A percentile compares a stretch with the other conserved stretches of the same genome.
Conservation (phyloP, 1,284 basidiomycete species). For the Athelia sp. region DNA sequence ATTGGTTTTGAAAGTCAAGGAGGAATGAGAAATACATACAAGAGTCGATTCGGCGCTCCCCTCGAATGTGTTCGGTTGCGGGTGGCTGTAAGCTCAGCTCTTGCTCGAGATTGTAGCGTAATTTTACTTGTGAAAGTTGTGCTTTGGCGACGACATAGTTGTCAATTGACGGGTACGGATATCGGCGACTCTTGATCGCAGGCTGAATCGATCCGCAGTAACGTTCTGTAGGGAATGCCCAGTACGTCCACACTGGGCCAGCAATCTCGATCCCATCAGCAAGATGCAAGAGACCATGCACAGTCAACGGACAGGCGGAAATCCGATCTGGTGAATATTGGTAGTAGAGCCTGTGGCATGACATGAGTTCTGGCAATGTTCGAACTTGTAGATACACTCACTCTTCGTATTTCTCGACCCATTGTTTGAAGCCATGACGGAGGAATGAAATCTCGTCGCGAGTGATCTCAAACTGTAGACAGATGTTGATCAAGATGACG, state of each 20-base stretch:
- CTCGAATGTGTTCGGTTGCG: too few species aligned
- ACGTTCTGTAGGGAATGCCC: slow-evolving; percentile 26
- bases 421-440: background rate
- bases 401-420: slow-evolving; percentile 1
- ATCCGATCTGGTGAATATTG: slow-evolving; percentile 15
- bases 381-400: background rate
- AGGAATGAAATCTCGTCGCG: background rate
- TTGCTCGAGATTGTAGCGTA: slow-evolving; percentile 11
- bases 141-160: slow-evolving; percentile 13
- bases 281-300: slow-evolving; percentile 24
- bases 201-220: slow-evolving; percentile 19
- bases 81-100: too few species aligned
- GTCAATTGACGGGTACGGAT: slow-evolving; percentile 22
- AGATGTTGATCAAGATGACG: background rate
- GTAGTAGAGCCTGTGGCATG: slow-evolving; percentile 11
- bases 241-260: slow-evolving; percentile 24
- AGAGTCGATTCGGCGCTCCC: too few species aligned
- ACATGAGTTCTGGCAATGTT: background rate
- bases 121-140: slow-evolving; percentile 15
- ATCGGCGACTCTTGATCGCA: slow-evolving; percentile 17
- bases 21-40: too few species aligned
- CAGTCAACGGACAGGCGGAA: slow-evolving; percentile 16
- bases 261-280: slow-evolving; percentile 17
- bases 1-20: too few species aligned
- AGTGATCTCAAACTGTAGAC: slow-evolving; percentile 2